Percentiles rank a stretch among this genome's conserved stretches.
Evolutionary conservation across 441 rosid genomes (phyloP).

Genomic region (Biscutella laevigata): DNA sequence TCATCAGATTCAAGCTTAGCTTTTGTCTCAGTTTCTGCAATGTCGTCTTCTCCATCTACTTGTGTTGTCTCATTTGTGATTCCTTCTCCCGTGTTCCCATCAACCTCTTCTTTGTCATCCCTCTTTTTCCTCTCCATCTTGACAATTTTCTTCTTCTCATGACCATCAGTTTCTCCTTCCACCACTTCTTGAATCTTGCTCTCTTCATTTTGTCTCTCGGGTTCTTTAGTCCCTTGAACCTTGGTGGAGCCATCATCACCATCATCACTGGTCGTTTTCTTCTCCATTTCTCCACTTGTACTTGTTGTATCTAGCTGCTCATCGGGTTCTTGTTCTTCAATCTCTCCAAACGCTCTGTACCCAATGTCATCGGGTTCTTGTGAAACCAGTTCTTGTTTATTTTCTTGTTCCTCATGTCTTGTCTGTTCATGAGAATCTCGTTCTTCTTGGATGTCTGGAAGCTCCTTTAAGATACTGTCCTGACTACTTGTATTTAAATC

Average conservation of each 20-base stretch:
- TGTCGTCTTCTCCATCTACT: neutral
- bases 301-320: neutral
- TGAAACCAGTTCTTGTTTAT: neutral
- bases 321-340: neutral
- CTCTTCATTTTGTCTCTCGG: neutral
- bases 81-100: neutral
- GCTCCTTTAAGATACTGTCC: neutral
- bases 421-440: neutral
- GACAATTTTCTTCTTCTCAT: neutral
- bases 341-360: slow-evolving; percentile 1
- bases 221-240: slow-evolving; percentile 1
- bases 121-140: neutral
- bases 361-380: neutral
- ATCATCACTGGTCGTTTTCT: neutral
- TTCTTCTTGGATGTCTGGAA: neutral
- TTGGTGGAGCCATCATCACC: neutral
- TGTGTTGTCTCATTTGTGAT: slow-evolving; percentile 2
- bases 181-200: neutral
- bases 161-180: slow-evolving; percentile 2
- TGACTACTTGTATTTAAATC: neutral
- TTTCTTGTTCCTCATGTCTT: neutral
- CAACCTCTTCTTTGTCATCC: slow-evolving; percentile 6
- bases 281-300: neutral
- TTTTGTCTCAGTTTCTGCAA: neutral
- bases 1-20: neutral